Evolutionary conservation across 805 yeast species (phyloP).

Genomic region (Candida pini): DNA sequence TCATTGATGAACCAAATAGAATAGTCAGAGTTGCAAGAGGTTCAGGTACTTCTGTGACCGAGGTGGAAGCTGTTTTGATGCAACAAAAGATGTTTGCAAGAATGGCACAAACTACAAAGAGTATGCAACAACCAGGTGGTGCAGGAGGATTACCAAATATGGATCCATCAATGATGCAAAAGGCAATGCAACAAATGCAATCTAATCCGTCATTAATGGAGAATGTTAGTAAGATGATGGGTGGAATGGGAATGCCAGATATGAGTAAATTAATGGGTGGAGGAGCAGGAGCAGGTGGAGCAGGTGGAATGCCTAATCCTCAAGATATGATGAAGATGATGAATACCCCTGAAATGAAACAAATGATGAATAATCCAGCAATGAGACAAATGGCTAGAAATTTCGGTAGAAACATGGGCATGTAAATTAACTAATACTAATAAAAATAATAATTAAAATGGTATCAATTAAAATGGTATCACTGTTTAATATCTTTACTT

Average conservation of each 20-base stretch:
- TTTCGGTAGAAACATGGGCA: conserved; percentile 24
- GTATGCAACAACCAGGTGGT: conserved; percentile 38
- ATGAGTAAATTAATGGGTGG: conserved; percentile 57
- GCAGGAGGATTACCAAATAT: conserved; percentile 47
- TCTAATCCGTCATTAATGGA: conserved; percentile 75
- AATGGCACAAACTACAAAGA: conserved; percentile 76
- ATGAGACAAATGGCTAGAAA: conserved; percentile 61
- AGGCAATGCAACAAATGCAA: conserved; percentile 57
- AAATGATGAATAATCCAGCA: conserved; percentile 64
- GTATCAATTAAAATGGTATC: too few relatives aligned
- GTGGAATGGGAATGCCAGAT: conserved; percentile 69
- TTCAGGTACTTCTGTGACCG: conserved; percentile 86
- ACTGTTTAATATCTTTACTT: too few relatives aligned
- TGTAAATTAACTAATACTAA: conserved; percentile 12
- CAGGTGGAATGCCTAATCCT: conserved; percentile 37
- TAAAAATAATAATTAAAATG: too few relatives aligned
- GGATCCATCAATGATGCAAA: conserved; percentile 29
- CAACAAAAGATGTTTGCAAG: conserved; percentile 93
- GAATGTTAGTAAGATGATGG: conserved; percentile 66
- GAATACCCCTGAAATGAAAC: conserved; percentile 37
- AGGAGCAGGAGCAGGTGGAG: conserved; percentile 32
- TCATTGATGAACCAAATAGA: conserved; percentile 76
- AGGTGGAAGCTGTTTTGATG: conserved; percentile 84
- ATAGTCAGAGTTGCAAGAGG: conserved; percentile 90
- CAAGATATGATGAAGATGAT: conserved; percentile 40